Percentiles rank a stretch among this genome's conserved stretches.
Evolutionary conservation across 495 filamentous ascomycete genomes (phyloP).

Genomic region (Trypethelium eluteriae): DNA sequence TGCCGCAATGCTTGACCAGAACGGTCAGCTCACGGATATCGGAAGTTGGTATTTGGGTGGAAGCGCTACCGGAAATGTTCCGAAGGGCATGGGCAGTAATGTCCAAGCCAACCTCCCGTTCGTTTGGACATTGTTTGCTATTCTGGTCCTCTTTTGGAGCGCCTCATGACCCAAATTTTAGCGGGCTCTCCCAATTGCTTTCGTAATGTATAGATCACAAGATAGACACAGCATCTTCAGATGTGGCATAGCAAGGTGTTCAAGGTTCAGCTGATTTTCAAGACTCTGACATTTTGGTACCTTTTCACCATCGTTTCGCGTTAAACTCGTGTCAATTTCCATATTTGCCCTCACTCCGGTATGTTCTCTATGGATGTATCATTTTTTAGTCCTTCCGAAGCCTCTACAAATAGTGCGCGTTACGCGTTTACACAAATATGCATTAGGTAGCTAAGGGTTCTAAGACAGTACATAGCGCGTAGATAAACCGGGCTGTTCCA

Average conservation of each 20-base stretch:
- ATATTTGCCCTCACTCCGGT: too few relatives aligned
- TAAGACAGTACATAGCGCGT: too few relatives aligned
- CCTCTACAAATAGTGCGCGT: too few relatives aligned
- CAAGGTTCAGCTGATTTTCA: neutral
- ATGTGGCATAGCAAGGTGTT: neutral
- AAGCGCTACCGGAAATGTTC: constrained; percentile 41
- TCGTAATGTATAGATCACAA: neutral
- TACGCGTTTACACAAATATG: too few relatives aligned
- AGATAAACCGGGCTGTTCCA: too few relatives aligned
- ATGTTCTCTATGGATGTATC: too few relatives aligned
- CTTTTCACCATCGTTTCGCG: neutral
- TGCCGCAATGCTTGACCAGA: constrained; percentile 53
- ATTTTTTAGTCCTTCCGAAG: too few relatives aligned
- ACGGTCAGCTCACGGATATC: constrained; percentile 60
- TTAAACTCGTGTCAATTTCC: neutral
- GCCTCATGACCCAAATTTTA: neutral
- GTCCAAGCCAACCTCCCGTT: neutral
- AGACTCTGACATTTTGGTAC: neutral
- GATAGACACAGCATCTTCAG: neutral
- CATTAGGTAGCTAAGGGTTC: too few relatives aligned
- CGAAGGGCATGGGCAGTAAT: constrained; percentile 18
- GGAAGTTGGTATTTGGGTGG: constrained; percentile 66
- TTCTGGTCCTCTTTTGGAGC: neutral
- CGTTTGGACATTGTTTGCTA: neutral
- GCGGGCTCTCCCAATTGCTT: neutral